A percentile compares a stretch with the other conserved stretches of the same genome.
Conservation (phyloP, 331 rosid genomes). For the Rhamnella rubrinervis region DNA sequence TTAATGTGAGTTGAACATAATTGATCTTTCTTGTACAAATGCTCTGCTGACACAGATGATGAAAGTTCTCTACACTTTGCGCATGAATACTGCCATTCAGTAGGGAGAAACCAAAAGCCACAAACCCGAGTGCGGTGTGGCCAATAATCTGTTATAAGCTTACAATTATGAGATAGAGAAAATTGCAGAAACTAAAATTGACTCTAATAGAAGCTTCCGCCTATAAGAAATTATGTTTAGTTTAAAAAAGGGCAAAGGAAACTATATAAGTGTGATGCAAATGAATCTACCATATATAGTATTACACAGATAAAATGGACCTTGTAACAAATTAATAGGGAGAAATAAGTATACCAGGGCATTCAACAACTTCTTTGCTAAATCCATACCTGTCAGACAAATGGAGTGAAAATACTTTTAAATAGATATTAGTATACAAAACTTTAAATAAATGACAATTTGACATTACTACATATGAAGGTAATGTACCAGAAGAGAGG, state of each 20-base stretch:
- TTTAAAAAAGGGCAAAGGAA: constrained; percentile 4
- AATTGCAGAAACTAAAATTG: background rate
- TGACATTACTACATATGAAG: background rate
- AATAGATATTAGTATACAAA: background rate
- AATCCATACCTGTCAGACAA: constrained; percentile 71
- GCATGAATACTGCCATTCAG: constrained; percentile 81
- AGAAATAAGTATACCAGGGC: constrained; percentile 61
- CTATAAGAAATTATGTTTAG: background rate
- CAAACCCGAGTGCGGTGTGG: constrained; percentile 60
- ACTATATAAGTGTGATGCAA: background rate
- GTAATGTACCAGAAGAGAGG: background rate
- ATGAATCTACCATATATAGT: background rate
- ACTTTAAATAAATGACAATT: background rate
- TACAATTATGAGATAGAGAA: background rate
- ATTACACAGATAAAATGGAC: too few relatives aligned
- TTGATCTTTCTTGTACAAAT: constrained; percentile 30
- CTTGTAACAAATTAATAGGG: background rate
- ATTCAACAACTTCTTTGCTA: constrained; percentile 88
- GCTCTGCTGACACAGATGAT: constrained; percentile 30
- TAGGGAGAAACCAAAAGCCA: constrained; percentile 85
- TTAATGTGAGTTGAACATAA: constrained; percentile 59
- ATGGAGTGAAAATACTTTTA: constrained; percentile 17
- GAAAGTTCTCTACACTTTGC: constrained; percentile 53
- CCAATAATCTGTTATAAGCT: constrained; percentile 62
- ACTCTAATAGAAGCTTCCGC: background rate